Evolutionary conservation across 257 asterid species (phyloP).

Genomic region (Nicotiana undulata): DNA sequence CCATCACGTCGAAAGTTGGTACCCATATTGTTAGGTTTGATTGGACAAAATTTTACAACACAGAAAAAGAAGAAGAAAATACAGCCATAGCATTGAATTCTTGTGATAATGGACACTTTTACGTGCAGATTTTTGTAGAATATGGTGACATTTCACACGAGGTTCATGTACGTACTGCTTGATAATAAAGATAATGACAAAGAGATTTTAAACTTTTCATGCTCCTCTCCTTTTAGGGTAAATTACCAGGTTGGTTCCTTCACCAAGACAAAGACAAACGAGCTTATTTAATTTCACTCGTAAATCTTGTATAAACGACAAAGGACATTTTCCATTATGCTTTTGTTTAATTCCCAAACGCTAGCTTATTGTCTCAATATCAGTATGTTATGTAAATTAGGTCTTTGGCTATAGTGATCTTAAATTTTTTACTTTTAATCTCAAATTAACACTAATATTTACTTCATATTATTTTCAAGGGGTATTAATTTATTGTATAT

Average conservation of each 20-base stretch:
- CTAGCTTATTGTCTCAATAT: neutral
- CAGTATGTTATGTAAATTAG: neutral
- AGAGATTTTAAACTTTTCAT: neutral
- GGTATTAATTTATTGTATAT: too few species aligned
- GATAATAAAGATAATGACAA: neutral
- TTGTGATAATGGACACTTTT: neutral
- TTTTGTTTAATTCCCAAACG: too few species aligned
- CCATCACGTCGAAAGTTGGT: constrained; percentile 32
- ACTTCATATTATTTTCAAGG: neutral
- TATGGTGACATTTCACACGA: constrained; percentile 4
- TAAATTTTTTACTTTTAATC: neutral
- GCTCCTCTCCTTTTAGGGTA: neutral
- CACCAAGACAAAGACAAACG: neutral
- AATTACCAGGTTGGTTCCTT: neutral
- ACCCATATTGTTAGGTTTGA: constrained; percentile 30
- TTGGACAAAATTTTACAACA: neutral
- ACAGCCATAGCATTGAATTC: neutral
- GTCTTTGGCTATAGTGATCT: too few species aligned
- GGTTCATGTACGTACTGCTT: neutral
- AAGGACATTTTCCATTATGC: too few species aligned
- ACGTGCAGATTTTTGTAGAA: neutral
- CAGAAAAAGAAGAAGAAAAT: neutral
- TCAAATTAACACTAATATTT: neutral
- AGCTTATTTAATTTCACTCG: neutral
- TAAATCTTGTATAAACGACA: too few species aligned